Evolutionary conservation across 2,329 filamentous ascomycete genomes (phyloP).

Genomic region (Bipolaris sorokiniana): DNA sequence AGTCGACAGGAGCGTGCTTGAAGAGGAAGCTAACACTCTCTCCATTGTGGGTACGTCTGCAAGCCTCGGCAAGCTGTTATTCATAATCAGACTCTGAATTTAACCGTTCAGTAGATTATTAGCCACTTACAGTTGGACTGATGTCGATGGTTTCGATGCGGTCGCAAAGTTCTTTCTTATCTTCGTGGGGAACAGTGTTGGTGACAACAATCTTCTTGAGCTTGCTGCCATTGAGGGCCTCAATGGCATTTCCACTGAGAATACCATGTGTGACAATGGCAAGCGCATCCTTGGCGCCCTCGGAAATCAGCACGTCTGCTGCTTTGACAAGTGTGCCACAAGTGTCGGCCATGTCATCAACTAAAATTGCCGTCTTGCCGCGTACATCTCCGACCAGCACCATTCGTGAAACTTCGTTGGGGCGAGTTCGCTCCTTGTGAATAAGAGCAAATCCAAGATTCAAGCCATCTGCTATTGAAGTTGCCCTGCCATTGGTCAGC

Average conservation of each 20-base stretch:
- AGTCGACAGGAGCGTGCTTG: constrained; percentile 66
- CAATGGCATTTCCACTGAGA: constrained; percentile 83
- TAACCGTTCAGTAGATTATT: background rate
- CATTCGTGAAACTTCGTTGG: constrained; percentile 91
- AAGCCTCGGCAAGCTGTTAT: constrained; percentile 68
- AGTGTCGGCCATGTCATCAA: constrained; percentile 98
- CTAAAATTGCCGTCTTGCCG: constrained; percentile 90
- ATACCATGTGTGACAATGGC: constrained; percentile 97
- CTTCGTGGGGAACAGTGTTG: constrained; percentile 82
- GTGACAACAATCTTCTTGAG: constrained; percentile 84
- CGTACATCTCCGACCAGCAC: constrained; percentile 93
- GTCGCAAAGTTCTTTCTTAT: constrained; percentile 78
- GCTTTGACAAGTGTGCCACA: constrained; percentile 90
- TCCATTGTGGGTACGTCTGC: constrained; percentile 74
- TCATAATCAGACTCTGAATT: constrained; percentile 17
- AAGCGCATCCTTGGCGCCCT: constrained; percentile 85
- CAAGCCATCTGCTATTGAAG: constrained; percentile 88
- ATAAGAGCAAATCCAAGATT: constrained; percentile 93
- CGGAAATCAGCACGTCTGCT: constrained; percentile 78
- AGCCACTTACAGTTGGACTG: constrained; percentile 68
- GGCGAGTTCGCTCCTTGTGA: constrained; percentile 92
- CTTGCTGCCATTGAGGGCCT: constrained; percentile 79
- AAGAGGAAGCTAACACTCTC: constrained; percentile 73
- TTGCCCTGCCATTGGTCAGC: constrained; percentile 64
- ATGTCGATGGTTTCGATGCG: constrained; percentile 92